These are phyloP conservation scores for Globisporangium yorkense DNA, from an alignment of 352 stramenopile genomes.

Conservation along the genomic window DNA sequence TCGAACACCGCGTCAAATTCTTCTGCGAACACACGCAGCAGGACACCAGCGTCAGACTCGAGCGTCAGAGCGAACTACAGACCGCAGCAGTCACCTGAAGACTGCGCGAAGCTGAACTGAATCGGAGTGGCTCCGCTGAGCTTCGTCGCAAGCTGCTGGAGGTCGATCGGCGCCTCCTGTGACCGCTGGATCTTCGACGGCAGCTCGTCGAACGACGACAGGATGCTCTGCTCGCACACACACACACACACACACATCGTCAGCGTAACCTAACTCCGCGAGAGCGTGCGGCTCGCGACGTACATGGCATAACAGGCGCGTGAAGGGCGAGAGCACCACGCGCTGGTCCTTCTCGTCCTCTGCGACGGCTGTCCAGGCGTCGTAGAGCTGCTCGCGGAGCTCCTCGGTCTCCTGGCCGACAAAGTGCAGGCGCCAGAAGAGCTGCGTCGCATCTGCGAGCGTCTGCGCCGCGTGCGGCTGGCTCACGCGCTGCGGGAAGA, in stretches of 20 bases:
- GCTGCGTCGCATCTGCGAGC: slow-evolving; percentile 70
- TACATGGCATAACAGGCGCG: slow-evolving; percentile 55
- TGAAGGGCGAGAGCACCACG: slow-evolving; percentile 39
- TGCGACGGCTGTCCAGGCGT: slow-evolving; percentile 41
- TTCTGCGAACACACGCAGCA: slow-evolving; percentile 9
- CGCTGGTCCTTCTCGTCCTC: slow-evolving; percentile 20
- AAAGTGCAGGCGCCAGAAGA: slow-evolving; percentile 84
- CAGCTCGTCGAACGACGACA: slow-evolving; percentile 35
- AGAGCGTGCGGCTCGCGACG: slow-evolving; percentile 1
- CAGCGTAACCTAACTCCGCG: not conserved
- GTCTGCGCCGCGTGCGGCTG: slow-evolving; percentile 48
- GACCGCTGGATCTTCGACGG: slow-evolving; percentile 16
- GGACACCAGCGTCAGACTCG: not conserved
- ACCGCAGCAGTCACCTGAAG: slow-evolving; percentile 11
- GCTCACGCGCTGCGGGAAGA: slow-evolving; percentile 37
- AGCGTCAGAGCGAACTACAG: not conserved
- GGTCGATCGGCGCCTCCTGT: slow-evolving; percentile 29
- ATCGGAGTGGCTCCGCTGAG: slow-evolving; percentile 26
- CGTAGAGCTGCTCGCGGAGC: slow-evolving; percentile 49
- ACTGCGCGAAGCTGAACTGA: slow-evolving; percentile 53
- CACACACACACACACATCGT: not conserved
- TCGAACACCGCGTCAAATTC: slow-evolving; percentile 42
- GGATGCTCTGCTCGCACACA: slow-evolving; percentile 34
- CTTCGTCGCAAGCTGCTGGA: slow-evolving; percentile 27
- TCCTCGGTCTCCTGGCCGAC: slow-evolving; percentile 49